A percentile compares a stretch with the other conserved stretches of the same genome.
Evolutionary conservation across 1,284 basidiomycete genomes (phyloP).

Genomic region (Ustanciosporium gigantosporum): DNA sequence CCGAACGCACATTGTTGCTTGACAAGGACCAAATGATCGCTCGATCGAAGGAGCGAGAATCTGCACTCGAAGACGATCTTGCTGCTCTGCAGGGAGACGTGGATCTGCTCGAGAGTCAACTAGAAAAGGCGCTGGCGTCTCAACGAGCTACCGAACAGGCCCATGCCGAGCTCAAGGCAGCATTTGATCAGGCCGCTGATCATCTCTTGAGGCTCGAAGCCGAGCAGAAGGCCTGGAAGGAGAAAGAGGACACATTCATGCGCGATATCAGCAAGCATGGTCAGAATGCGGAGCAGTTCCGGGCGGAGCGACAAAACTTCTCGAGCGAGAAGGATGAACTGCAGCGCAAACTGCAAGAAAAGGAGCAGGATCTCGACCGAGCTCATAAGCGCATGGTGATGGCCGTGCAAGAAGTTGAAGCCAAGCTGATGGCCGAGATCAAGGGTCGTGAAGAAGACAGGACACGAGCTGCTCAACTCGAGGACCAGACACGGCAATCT

Average conservation of each 20-base stretch:
- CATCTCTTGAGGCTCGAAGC: conserved; percentile 78
- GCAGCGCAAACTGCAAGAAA: conserved; percentile 71
- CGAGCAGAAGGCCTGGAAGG: conserved; percentile 73
- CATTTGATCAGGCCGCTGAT: conserved; percentile 80
- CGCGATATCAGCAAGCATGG: conserved; percentile 43
- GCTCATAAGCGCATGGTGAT: conserved; percentile 77
- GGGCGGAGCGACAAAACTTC: conserved; percentile 27
- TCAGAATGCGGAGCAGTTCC: conserved; percentile 38
- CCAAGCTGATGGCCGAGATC: conserved; percentile 71
- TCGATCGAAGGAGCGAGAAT: conserved; percentile 80
- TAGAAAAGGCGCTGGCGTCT: conserved; percentile 73
- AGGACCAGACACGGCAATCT: conserved; percentile 63
- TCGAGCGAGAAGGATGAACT: conserved; percentile 70
- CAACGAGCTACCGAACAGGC: conserved; percentile 64
- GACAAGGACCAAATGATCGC: conserved; percentile 87
- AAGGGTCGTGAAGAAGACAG: conserved; percentile 63
- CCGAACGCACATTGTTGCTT: conserved; percentile 76
- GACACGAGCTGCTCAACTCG: conserved; percentile 38
- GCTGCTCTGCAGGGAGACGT: conserved; percentile 78
- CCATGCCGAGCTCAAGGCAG: conserved; percentile 71
- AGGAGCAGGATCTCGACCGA: conserved; percentile 77
- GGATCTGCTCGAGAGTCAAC: conserved; percentile 80
- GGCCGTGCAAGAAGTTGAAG: conserved; percentile 73
- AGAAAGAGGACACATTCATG: conserved; percentile 65
- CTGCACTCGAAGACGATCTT: conserved; percentile 82